Evolutionary conservation across 768 basidiomycete genomes (phyloP), one percentile per base, ranked within the genome.

Genomic region (Daedaleopsis sinensis): DNA sequence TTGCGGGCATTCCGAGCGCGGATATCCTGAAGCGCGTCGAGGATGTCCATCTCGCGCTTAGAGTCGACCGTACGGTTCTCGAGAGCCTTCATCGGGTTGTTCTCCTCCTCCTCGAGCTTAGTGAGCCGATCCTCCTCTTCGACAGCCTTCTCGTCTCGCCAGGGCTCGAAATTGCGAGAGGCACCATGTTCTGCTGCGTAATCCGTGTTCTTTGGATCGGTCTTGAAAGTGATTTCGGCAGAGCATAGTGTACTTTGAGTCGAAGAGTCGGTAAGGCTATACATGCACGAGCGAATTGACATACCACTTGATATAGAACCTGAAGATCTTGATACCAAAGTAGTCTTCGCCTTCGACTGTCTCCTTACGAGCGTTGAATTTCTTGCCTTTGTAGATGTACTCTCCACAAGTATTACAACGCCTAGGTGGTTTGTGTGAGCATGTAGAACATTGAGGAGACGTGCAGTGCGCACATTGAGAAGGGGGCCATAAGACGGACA

Each of bases 301-400:
- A 32, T 32, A 32, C 93, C 92, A 94, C 78, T 94, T 94, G 69
- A 94, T 94, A 68, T 94, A 94, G 75, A 94, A 94, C 39, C 92
- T 82, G 73, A 94, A 94, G 57, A 94, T 95, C 78, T 97, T 98
- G 81, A 99, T 98, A 8, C 96, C 96, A 80, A 93, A 93, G 70
- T 99, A 99, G 66, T 97, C 94, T 72, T 98, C 96, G 0, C 93
- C 94, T 0, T 94, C 90, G 10, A 97, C 97, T 0, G 96, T 98
- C 79, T 99, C 97, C 73, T 99, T 98, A 52, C 96, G 84, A 6
- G 97, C 97, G 68, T 99, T 98, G 80, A 99, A 99, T 76, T 99
- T 99, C 81, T 99, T 99, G 50, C 97, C 97, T 74, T 99, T 98
- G 77, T 98, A 96, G 57, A 99, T 91, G 70, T 98, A 99, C 77